A percentile compares a stretch with the other conserved stretches of the same genome.
Evolutionary conservation across 2,329 filamentous ascomycete species (phyloP).

Genomic region (Penicillium psychrosexuale): DNA sequence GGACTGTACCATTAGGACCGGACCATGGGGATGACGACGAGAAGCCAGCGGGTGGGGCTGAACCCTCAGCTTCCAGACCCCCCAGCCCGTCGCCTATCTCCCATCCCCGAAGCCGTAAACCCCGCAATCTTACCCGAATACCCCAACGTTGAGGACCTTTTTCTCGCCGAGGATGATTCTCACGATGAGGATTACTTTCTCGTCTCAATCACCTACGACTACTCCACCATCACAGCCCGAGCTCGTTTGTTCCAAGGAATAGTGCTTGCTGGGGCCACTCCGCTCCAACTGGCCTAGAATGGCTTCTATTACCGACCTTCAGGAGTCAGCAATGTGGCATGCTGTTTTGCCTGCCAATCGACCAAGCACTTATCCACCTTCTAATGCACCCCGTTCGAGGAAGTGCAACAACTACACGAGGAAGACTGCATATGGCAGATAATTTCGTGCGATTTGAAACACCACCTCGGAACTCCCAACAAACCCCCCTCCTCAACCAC

Average conservation of each 20-base stretch:
- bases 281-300: constrained; percentile 9
- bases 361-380: constrained; percentile 2
- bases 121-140: no score
- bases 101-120: no score
- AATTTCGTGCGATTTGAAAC: constrained; percentile 9
- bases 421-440: constrained; percentile 12
- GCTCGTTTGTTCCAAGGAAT: constrained; percentile 6
- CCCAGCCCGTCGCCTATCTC: no score
- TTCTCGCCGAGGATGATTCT: no score
- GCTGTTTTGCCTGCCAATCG: constrained; percentile 10
- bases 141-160: no score
- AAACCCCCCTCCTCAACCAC: background rate
- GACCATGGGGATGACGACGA: no score
- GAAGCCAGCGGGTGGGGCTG: no score
- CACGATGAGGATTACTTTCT: background rate
- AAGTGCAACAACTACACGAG: constrained; percentile 6
- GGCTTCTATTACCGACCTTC: constrained; percentile 4
- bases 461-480: constrained; percentile 1
- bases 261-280: constrained; percentile 4
- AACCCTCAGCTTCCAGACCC: no score
- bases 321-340: background rate
- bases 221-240: constrained; percentile 9
- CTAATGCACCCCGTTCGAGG: constrained; percentile 1
- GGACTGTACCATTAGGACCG: no score
- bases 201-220: constrained; percentile 4